A percentile compares a stretch with the other conserved stretches of the same genome.
Evolutionary conservation across 441 rosid genomes (phyloP).

Genomic region (Arabidopsis lyrata): DNA sequence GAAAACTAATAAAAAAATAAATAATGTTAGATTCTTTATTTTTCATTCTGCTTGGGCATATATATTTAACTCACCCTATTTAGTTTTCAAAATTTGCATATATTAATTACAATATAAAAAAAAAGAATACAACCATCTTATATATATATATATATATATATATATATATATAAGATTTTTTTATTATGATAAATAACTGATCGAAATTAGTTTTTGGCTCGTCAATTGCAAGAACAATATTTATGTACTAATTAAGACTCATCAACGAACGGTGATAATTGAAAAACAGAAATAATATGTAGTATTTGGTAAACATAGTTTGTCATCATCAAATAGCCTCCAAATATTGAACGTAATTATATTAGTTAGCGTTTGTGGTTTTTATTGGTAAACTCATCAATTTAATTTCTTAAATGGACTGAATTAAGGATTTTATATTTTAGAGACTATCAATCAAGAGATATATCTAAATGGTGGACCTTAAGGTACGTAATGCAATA

Average conservation of each 20-base stretch:
- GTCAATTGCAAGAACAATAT: neutral
- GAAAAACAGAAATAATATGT: neutral
- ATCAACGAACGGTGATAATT: neutral
- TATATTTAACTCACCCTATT: no score
- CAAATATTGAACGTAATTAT: neutral
- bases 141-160: no score
- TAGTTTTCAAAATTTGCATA: no score
- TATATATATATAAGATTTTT: no score
- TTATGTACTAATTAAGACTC: neutral
- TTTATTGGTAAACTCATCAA: conserved; percentile 5
- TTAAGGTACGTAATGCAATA: neutral
- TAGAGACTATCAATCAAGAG: neutral
- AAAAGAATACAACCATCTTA: no score
- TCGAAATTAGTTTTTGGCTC: neutral
- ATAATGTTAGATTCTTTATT: no score
- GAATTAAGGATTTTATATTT: neutral
- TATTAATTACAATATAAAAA: no score
- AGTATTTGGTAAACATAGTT: neutral
- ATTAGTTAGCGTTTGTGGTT: neutral
- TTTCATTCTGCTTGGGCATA: no score
- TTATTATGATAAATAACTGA: neutral
- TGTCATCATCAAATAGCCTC: neutral
- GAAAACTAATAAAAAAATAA: no score
- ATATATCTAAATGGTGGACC: neutral
- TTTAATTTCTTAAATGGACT: neutral